A percentile compares a stretch with the other conserved stretches of the same genome.
Conservation (phyloP, 163 green algal genomes). For the Prototheca wickerhamii region DNA sequence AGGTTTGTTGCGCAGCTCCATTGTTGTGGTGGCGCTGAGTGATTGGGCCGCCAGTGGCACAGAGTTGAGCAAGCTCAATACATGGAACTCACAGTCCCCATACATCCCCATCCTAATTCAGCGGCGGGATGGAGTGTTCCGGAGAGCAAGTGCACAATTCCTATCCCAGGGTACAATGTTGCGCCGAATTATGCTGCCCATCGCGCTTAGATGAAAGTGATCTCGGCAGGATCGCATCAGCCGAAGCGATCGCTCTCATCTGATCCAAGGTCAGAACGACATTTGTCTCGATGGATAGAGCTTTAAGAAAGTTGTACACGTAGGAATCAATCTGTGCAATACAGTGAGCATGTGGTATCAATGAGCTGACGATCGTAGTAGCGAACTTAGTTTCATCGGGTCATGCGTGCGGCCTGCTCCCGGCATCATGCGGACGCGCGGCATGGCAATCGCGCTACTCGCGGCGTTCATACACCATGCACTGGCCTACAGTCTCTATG, state of each 20-base stretch:
- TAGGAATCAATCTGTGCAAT: not conserved
- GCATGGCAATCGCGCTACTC: not conserved
- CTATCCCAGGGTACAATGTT: slow-evolving; percentile 20
- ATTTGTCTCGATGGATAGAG: no score
- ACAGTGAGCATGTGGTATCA: not conserved
- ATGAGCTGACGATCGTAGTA: not conserved
- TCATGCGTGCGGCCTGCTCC: no score
- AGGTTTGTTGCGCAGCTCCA: not conserved
- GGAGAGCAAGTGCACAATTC: slow-evolving; percentile 12
- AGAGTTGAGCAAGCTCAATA: not conserved
- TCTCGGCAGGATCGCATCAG: not conserved
- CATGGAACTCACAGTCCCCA: no score
- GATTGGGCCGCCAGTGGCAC: not conserved
- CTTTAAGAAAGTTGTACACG: not conserved
- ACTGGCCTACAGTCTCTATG: not conserved
- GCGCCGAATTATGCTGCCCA: not conserved
- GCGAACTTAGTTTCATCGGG: no score
- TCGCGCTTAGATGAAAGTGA: not conserved
- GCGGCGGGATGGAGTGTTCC: slow-evolving; percentile 18
- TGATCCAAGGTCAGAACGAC: not conserved
- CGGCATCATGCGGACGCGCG: no score
- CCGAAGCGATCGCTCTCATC: not conserved
- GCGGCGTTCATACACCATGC: not conserved
- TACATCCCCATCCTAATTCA: not conserved
- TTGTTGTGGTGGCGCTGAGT: not conserved